A percentile compares a stretch with the other conserved stretches of the same genome.
Conservation (phyloP, 225 moss, liverwort and hornwort genomes). For the Lunularia cruciata region DNA sequence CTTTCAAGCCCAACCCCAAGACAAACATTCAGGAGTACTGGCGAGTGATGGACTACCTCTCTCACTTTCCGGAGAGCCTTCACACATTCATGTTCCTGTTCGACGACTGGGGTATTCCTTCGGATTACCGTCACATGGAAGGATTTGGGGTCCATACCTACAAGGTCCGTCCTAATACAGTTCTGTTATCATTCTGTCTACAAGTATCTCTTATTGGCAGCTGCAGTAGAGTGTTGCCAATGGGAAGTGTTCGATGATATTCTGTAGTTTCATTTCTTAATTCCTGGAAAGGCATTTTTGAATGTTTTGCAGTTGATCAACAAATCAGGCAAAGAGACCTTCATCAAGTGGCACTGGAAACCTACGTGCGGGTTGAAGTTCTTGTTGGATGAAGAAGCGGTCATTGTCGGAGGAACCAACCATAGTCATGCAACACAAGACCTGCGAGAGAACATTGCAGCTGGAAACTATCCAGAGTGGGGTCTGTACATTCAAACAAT, state of each 20-base stretch:
- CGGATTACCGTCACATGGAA: constrained; percentile 76
- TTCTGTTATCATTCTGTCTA: too few relatives aligned
- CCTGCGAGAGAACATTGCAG: constrained; percentile 57
- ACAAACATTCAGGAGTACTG: constrained; percentile 64
- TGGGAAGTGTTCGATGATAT: too few relatives aligned
- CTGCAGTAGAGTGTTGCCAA: too few relatives aligned
- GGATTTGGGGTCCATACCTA: constrained; percentile 82
- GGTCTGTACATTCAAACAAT: constrained; percentile 71
- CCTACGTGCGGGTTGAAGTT: constrained; percentile 71
- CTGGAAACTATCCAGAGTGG: constrained; percentile 78
- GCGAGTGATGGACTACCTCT: constrained; percentile 74
- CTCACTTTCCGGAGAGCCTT: constrained; percentile 57
- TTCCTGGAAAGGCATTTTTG: neutral
- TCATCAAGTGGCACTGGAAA: constrained; percentile 75
- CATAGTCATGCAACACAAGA: constrained; percentile 86
- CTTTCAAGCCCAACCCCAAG: constrained; percentile 72
- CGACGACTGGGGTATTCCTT: constrained; percentile 66
- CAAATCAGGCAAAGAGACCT: constrained; percentile 64
- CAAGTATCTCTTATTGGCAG: too few relatives aligned
- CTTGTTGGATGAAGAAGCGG: constrained; percentile 64
- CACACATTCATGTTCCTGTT: constrained; percentile 74
- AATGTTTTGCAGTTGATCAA: constrained; percentile 49
- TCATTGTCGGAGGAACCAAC: constrained; percentile 59
- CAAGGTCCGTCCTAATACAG: constrained; percentile 42
- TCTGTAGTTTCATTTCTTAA: too few relatives aligned